These are phyloP conservation scores for Sphagnum tenellum DNA, from an alignment of 225 moss, liverwort and hornwort species.

Conservation along the genomic window DNA sequence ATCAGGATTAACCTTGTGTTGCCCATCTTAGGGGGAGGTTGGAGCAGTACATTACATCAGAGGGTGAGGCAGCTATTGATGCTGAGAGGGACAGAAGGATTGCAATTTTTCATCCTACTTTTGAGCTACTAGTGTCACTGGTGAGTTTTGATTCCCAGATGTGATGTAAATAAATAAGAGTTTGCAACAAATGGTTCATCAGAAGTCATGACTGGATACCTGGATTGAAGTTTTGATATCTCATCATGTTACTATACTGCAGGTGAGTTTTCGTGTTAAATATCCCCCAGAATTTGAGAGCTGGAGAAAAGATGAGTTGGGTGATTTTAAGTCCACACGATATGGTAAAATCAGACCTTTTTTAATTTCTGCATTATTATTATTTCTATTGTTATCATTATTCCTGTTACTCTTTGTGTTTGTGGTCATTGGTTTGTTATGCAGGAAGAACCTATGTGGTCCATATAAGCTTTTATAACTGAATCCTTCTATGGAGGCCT, in stretches of 20 bases:
- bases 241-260: constrained; percentile 1
- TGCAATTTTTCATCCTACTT: constrained; percentile 53
- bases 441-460: too few species aligned
- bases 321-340: constrained; percentile 71
- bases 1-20: not conserved
- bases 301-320: constrained; percentile 83
- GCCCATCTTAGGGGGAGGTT: constrained; percentile 7
- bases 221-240: too few species aligned
- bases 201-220: too few species aligned
- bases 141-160: constrained; percentile 7
- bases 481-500: not conserved
- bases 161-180: not conserved
- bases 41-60: constrained; percentile 25
- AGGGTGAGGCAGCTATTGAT: constrained; percentile 49
- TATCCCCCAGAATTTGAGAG: constrained; percentile 67
- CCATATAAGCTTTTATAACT: too few species aligned
- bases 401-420: too few species aligned
- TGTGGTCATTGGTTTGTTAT: too few species aligned
- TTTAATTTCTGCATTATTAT: too few species aligned
- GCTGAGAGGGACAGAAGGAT: constrained; percentile 61
- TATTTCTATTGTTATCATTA: too few species aligned
- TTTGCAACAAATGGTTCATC: not conserved
- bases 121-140: constrained; percentile 64
- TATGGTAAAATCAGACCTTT: constrained; percentile 31
- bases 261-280: constrained; percentile 84